These are phyloP conservation scores for Penicillium sp. DNA, from an alignment of 2,329 filamentous ascomycete species.

Conservation along the genomic window DNA sequence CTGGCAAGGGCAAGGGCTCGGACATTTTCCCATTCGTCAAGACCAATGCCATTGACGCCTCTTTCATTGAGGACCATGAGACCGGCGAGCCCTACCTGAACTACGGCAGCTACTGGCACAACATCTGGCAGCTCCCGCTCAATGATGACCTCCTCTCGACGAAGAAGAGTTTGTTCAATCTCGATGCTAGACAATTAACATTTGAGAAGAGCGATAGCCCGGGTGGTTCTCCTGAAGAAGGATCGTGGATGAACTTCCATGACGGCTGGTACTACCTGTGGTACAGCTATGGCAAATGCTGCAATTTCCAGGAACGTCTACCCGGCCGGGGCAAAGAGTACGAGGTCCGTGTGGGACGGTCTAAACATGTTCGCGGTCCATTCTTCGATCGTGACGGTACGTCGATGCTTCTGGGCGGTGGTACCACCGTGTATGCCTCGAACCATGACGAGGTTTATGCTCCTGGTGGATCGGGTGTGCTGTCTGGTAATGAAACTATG, in stretches of 20 bases:
- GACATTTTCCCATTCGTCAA: slow-evolving; percentile 28
- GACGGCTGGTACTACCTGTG: slow-evolving; percentile 37
- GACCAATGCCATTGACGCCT: slow-evolving; percentile 37
- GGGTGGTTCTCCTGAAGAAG: slow-evolving; percentile 27
- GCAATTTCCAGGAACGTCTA: slow-evolving; percentile 25
- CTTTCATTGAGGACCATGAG: slow-evolving; percentile 26
- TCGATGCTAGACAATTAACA: slow-evolving; percentile 27
- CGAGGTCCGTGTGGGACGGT: slow-evolving; percentile 35
- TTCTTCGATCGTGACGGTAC: slow-evolving; percentile 30
- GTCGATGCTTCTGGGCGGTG: slow-evolving; percentile 29
- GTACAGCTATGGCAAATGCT: slow-evolving; percentile 39
- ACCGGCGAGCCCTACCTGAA: slow-evolving; percentile 28
- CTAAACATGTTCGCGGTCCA: slow-evolving; percentile 29
- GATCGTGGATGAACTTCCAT: slow-evolving; percentile 33
- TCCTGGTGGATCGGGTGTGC: slow-evolving; percentile 35
- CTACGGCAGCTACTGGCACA: slow-evolving; percentile 35
- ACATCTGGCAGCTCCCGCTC: slow-evolving; percentile 35
- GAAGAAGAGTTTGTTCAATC: slow-evolving; percentile 15
- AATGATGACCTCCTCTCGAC: slow-evolving; percentile 29
- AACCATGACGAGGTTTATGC: slow-evolving; percentile 38
- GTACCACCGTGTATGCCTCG: slow-evolving; percentile 34
- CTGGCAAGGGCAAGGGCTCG: slow-evolving; percentile 23
- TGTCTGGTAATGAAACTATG: slow-evolving; percentile 20
- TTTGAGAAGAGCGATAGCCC: slow-evolving; percentile 20
- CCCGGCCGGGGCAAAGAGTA: slow-evolving; percentile 31